These are phyloP conservation scores for Massarina eburnea DNA, from an alignment of 2,329 filamentous ascomycete genomes.

Conservation along the genomic window DNA sequence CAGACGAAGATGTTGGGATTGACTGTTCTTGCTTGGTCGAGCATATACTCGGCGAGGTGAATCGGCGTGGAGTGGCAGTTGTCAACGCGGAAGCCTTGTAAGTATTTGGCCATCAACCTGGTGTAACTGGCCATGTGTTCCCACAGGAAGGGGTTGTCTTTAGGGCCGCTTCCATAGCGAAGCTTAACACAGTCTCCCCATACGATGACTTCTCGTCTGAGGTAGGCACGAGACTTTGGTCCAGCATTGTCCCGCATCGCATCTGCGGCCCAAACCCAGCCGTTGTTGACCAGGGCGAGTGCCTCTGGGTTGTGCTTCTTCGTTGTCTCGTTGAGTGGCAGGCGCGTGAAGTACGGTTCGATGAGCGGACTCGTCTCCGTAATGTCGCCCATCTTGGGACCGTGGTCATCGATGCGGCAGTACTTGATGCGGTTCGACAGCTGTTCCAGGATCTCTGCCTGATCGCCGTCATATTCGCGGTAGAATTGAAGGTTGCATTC, in stretches of 20 bases:
- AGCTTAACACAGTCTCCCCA: slow-evolving; percentile 99
- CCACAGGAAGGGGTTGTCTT: slow-evolving; percentile 94
- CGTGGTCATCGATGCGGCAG: slow-evolving; percentile 86
- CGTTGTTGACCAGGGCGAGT: slow-evolving; percentile 88
- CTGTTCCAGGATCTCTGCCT: slow-evolving; percentile 82
- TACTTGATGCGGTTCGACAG: slow-evolving; percentile 95
- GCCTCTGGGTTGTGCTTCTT: slow-evolving; percentile 74
- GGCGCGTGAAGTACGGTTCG: slow-evolving; percentile 90
- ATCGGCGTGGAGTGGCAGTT: slow-evolving; percentile 97
- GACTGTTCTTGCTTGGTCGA: slow-evolving; percentile 88
- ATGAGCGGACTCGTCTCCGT: slow-evolving; percentile 77
- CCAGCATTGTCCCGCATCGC: slow-evolving; percentile 93
- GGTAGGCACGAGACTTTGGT: slow-evolving; percentile 83
- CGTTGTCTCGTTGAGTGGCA: slow-evolving; percentile 78
- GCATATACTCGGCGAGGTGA: slow-evolving; percentile 89
- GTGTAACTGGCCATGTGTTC: slow-evolving; percentile 95
- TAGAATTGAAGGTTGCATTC: slow-evolving; percentile 87
- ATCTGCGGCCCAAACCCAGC: slow-evolving; percentile 98
- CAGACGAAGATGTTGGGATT: slow-evolving; percentile 88
- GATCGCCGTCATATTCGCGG: slow-evolving; percentile 84
- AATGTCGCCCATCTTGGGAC: slow-evolving; percentile 82
- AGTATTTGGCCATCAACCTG: slow-evolving; percentile 88
- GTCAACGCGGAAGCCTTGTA: slow-evolving; percentile 93
- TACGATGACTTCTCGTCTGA: slow-evolving; percentile 93
- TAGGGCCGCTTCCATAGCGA: slow-evolving; percentile 75